phyloP scores from a whole-genome alignment of 2,329 filamentous ascomycete genomes.

The Huntiella moniliformis region DNA sequence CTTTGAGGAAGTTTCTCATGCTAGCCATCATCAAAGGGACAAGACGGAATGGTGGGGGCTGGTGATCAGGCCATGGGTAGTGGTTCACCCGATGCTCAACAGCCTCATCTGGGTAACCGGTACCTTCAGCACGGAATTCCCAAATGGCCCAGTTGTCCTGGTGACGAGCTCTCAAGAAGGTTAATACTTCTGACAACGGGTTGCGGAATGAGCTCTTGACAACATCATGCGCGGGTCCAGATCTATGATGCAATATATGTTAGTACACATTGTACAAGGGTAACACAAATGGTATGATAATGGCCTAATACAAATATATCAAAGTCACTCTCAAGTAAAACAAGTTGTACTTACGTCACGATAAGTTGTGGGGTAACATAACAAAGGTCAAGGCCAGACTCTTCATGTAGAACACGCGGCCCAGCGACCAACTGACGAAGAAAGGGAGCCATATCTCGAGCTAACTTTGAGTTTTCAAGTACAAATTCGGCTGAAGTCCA shows the following conservation, averaged over 20 bases:
- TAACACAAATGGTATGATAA: neutral
- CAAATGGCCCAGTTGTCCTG: slow-evolving; percentile 78
- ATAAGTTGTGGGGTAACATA: slow-evolving; percentile 76
- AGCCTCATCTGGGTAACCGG: slow-evolving; percentile 79
- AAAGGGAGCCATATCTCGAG: slow-evolving; percentile 41
- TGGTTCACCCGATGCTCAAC: slow-evolving; percentile 75
- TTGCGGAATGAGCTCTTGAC: slow-evolving; percentile 88
- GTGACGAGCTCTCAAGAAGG: slow-evolving; percentile 75
- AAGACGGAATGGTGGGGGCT: slow-evolving; percentile 80
- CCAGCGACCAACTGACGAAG: slow-evolving; percentile 83
- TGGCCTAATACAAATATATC: neutral
- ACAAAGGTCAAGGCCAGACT: slow-evolving; percentile 81
- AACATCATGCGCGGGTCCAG: slow-evolving; percentile 75
- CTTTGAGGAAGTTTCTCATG: slow-evolving; percentile 74
- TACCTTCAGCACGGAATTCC: slow-evolving; percentile 94
- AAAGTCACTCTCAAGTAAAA: neutral
- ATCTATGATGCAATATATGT: slow-evolving; percentile 34
- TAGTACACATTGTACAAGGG: slow-evolving; percentile 8
- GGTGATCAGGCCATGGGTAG: slow-evolving; percentile 93
- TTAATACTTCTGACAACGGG: slow-evolving; percentile 68
- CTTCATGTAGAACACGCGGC: slow-evolving; percentile 63
- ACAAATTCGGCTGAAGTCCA: slow-evolving; percentile 4
- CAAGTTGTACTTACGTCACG: slow-evolving; percentile 30
- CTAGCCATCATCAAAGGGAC: slow-evolving; percentile 78
- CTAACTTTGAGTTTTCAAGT: slow-evolving; percentile 6